Base-by-base conservation (phyloP, 176 grass and related monocot species). In the Musa troglodytarum region DNA sequence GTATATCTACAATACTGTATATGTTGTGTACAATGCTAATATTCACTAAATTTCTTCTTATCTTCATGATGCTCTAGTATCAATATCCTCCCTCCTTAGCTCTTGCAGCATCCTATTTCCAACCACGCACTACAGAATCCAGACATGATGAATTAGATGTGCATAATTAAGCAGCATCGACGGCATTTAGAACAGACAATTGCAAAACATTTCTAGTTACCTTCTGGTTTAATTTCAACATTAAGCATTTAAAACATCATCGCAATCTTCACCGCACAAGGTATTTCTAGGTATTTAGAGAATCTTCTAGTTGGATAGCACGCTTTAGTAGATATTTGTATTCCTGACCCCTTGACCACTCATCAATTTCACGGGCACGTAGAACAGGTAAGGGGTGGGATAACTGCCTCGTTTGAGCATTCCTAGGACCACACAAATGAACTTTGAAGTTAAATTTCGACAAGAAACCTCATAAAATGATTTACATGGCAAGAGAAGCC, bases 351-450 rank as follows among this genome's bases (percentile, higher is more conserved):
- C 93, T 88, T 23, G 90, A 93, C 94, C 94, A 97, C 52, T 90
- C 90, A 50, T 93, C 90, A 15, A 97, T 85, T 83, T 97, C 90
- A 0, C 83, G 82, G 21, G 93, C 93, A 74, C 93, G 76, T 59
- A 97, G 81, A 83, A 97, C 90, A 1, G 94, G 94, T 75, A 97
- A 53, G 29, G 89, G 90, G 53, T 97, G 94, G 64, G 90, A 97
- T 59, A 97, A 75, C 82, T 97, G 87, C 66, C 88, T 91, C 0
- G 76, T 88, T 82, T 97, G 94, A 51, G 90, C 94, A 54, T 97
- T 97, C 74, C 94, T 93, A 84, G 64, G 81, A 0, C 8, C 34
- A 3, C 19, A n/a, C 19, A 9, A 70, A 69, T 58, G 25, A 59
- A 54, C 34, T 50, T 50, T 50, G 19, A 70, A 51, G 34, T 51